Conservation (phyloP, 768 basidiomycete genomes). For the Podaxis sp. region DNA sequence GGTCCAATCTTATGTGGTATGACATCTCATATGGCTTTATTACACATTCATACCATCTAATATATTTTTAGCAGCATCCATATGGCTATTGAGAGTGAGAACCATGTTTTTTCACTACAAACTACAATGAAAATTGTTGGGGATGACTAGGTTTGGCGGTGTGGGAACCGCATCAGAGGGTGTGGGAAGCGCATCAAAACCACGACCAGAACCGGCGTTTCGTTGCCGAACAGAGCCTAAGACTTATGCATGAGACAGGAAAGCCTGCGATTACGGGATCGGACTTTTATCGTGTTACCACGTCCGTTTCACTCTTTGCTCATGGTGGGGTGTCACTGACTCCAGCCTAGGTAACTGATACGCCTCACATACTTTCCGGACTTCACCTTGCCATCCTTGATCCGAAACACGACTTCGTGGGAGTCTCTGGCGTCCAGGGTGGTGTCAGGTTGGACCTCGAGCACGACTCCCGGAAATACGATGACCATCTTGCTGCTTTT, state of each 20-base stretch:
- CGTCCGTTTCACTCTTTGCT: conserved; percentile 15
- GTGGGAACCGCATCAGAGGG: no score
- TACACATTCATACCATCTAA: no score
- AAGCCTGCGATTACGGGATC: conserved; percentile 27
- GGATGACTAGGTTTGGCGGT: no score
- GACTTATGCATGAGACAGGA: conserved; percentile 14
- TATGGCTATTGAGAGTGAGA: no score
- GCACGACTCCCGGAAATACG: conserved; percentile 20
- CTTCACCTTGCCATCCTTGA: conserved; percentile 41
- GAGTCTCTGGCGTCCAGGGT: conserved; percentile 20
- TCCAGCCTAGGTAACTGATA: conserved; percentile 42
- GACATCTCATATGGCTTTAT: no score
- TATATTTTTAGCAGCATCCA: no score
- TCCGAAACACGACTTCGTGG: conserved; percentile 32
- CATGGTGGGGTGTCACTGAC: neutral
- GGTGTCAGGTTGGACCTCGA: conserved; percentile 32
- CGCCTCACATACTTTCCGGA: conserved; percentile 47
- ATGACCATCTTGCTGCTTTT: conserved; percentile 34
- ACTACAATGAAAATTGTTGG: no score
- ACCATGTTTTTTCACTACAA: no score
- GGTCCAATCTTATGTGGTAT: no score
- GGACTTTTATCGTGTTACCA: conserved; percentile 29
- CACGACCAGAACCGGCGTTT: no score
- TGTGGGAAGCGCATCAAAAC: no score
- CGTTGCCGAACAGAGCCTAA: no score